Conservation (phyloP, 176 grass and related monocot genomes). For the Typha latifolia region DNA sequence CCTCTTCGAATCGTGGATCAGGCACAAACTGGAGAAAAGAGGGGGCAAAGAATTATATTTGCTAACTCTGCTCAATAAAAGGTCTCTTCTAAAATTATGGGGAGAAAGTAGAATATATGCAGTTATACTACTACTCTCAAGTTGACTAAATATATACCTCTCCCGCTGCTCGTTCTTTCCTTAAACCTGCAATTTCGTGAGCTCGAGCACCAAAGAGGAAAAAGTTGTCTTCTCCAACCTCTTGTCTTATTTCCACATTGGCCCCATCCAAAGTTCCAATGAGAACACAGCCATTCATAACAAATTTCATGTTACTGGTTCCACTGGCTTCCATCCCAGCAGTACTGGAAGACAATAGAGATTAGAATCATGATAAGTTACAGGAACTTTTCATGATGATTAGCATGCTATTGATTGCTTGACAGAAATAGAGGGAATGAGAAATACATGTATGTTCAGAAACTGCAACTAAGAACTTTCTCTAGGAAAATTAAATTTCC, state of each 20-base stretch:
- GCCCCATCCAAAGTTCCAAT: slow-evolving; percentile 98
- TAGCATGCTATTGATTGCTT: not conserved
- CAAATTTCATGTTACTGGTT: slow-evolving; percentile 99
- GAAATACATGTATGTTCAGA: too few species aligned
- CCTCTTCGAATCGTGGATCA: slow-evolving; percentile 92
- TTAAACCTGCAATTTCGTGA: slow-evolving; percentile 77
- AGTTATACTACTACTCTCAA: not conserved
- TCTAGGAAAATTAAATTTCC: too few species aligned
- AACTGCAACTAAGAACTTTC: too few species aligned
- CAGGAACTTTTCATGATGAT: not conserved
- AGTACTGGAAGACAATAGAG: slow-evolving; percentile 47
- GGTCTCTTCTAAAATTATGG: not conserved
- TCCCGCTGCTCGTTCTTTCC: slow-evolving; percentile 82
- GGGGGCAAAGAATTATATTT: slow-evolving; percentile 8
- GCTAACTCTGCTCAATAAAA: not conserved
- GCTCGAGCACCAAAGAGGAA: slow-evolving; percentile 95
- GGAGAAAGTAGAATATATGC: not conserved
- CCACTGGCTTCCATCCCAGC: slow-evolving; percentile 99
- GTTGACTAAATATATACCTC: slow-evolving; percentile 46
- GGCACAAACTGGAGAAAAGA: slow-evolving; percentile 64
- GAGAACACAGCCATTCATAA: slow-evolving; percentile 85
- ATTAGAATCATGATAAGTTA: not conserved
- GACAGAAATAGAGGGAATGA: too few species aligned
- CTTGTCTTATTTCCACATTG: slow-evolving; percentile 98
- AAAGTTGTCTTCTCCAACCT: slow-evolving; percentile 96